These are phyloP conservation scores for Lablab purpureus DNA, from an alignment of 306 rosid genomes.

Conservation along the genomic window DNA sequence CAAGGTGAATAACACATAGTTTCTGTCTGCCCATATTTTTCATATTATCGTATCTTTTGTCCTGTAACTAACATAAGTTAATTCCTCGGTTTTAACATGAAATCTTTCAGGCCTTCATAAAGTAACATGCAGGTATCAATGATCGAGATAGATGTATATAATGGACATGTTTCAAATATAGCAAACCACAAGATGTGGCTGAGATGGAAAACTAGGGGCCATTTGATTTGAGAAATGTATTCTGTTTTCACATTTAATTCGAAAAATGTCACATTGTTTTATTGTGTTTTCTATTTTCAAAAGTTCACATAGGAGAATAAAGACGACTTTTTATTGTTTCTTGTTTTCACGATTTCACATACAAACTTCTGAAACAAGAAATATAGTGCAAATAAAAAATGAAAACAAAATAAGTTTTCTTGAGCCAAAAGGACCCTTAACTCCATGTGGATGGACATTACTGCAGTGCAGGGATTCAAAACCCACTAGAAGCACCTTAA, in stretches of 20 bases:
- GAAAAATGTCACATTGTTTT: neutral
- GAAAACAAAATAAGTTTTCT: neutral
- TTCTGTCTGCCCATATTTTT: conserved; percentile 30
- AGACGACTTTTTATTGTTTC: neutral
- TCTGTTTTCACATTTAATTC: neutral
- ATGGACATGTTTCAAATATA: neutral
- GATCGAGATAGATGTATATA: neutral
- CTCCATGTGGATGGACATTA: neutral
- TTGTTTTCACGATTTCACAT: neutral
- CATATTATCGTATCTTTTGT: neutral
- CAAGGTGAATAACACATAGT: neutral
- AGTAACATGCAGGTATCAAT: neutral
- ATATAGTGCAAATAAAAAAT: neutral
- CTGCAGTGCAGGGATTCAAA: conserved; percentile 5
- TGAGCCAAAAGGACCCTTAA: neutral
- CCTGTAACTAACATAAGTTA: neutral
- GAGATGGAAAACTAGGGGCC: neutral
- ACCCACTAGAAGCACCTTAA: neutral
- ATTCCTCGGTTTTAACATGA: neutral
- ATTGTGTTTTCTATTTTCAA: neutral
- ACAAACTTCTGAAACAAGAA: neutral
- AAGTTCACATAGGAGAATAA: neutral
- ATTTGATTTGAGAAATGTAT: neutral
- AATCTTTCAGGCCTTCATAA: conserved; percentile 2
- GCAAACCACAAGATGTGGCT: neutral